Evolutionary conservation across 2,329 filamentous ascomycete species (phyloP).

Genomic region (Aspergillus ruber): DNA sequence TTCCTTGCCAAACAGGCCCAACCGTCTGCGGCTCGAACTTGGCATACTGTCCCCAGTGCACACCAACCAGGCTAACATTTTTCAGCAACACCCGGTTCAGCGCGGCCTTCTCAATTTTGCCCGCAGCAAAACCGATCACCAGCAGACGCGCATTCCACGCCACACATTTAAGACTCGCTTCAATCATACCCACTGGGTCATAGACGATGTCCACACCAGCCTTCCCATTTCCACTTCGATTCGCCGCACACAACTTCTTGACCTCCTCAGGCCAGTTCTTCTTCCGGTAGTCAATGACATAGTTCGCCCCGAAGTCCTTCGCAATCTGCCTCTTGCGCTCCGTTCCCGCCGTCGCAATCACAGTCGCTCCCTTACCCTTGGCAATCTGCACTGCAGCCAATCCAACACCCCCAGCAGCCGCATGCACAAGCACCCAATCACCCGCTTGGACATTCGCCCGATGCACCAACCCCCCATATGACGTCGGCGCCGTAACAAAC

Average conservation of each 20-base stretch:
- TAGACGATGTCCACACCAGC: conserved; percentile 84
- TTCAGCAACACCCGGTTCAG: conserved; percentile 90
- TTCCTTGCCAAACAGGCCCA: conserved; percentile 69
- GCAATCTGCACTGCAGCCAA: conserved; percentile 89
- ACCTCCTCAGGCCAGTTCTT: conserved; percentile 63
- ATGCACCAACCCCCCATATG: conserved; percentile 74
- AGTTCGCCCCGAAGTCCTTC: conserved; percentile 73
- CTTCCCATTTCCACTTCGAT: conserved; percentile 58
- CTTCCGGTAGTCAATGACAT: conserved; percentile 72
- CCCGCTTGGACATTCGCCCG: conserved; percentile 70
- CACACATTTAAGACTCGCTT: conserved; percentile 80
- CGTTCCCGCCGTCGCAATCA: conserved; percentile 86
- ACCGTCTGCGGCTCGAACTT: conserved; percentile 66
- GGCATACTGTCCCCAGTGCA: conserved; percentile 87
- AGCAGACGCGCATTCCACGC: conserved; percentile 88
- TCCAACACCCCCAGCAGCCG: conserved; percentile 85
- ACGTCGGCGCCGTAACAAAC: conserved; percentile 87
- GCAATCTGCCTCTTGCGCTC: conserved; percentile 74
- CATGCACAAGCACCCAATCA: conserved; percentile 84
- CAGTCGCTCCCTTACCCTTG: conserved; percentile 82
- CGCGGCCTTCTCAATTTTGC: conserved; percentile 81
- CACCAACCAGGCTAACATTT: conserved; percentile 82
- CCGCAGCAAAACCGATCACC: conserved; percentile 82
- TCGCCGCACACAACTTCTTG: conserved; percentile 54
- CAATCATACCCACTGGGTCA: conserved; percentile 87